These are phyloP conservation scores for Xylaria palmicola DNA, from an alignment of 495 filamentous ascomycete genomes.

Conservation along the genomic window DNA sequence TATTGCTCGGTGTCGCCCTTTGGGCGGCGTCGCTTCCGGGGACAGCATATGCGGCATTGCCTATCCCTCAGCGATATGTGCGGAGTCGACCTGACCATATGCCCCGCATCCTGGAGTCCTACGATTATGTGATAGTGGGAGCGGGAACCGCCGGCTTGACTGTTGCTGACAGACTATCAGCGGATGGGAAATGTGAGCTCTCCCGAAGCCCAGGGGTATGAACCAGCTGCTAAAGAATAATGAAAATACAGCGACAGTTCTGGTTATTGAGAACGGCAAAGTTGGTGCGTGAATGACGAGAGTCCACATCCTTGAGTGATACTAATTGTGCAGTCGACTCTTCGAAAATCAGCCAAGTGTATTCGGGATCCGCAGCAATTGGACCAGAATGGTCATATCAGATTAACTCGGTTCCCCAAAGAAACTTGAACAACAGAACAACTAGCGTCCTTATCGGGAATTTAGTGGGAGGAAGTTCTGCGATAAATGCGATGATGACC, in stretches of 20 bases:
- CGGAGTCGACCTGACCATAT: background rate
- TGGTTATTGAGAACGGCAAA: constrained; percentile 54
- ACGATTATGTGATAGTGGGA: constrained; percentile 50
- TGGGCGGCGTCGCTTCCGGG: background rate
- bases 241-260: constrained; percentile 35
- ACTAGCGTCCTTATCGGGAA: constrained; percentile 33
- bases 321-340: too few species aligned
- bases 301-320: background rate
- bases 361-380: constrained; percentile 28
- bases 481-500: constrained; percentile 48
- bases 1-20: background rate
- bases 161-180: constrained; percentile 50
- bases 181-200: constrained; percentile 30
- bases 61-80: background rate
- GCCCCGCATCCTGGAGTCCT: constrained; percentile 12
- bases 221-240: background rate
- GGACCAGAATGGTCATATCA: constrained; percentile 41
- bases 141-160: constrained; percentile 51
- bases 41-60: background rate
- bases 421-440: constrained; percentile 33
- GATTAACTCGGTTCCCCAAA: constrained; percentile 44
- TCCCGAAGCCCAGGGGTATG: background rate
- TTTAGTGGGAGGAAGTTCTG: constrained; percentile 47
- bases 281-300: constrained; percentile 18
- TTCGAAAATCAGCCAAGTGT: constrained; percentile 28